Evolutionary conservation across 371 early-diverging fungal species (phyloP).

Genomic region (Paraphysoderma sedebokerense): DNA sequence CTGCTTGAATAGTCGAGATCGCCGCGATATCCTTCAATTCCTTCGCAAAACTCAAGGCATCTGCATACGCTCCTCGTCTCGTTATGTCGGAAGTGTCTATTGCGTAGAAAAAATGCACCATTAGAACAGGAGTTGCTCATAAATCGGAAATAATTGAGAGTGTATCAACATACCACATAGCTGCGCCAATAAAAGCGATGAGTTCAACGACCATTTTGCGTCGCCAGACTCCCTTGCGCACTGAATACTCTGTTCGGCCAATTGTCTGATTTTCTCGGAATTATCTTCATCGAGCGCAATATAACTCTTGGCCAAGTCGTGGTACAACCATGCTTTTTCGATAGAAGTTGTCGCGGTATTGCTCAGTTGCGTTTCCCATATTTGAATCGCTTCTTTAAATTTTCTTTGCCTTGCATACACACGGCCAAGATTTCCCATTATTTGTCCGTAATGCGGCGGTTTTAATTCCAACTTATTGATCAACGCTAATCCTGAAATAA

Average conservation of each 20-base stretch:
- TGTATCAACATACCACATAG: neutral
- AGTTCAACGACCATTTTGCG: neutral
- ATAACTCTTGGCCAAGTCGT: neutral
- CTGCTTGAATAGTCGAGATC: no score
- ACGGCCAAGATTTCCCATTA: neutral
- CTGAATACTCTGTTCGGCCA: neutral
- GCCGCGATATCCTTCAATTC: no score
- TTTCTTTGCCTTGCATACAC: neutral
- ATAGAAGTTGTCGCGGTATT: neutral
- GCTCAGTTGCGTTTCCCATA: neutral
- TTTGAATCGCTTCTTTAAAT: neutral
- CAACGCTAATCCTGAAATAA: no score
- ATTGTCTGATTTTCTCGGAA: neutral
- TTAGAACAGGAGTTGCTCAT: no score
- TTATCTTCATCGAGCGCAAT: neutral
- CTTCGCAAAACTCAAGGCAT: no score
- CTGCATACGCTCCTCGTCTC: no score
- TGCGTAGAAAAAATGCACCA: no score
- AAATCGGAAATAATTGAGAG: no score
- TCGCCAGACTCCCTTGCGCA: neutral
- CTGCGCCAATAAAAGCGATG: neutral
- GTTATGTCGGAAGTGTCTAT: no score
- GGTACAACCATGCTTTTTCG: neutral
- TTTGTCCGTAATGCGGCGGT: no score
- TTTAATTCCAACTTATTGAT: no score